A percentile compares a stretch with the other conserved stretches of the same genome.
Conservation (phyloP, 257 asterid species). For the Lithospermum erythrorhizon region DNA sequence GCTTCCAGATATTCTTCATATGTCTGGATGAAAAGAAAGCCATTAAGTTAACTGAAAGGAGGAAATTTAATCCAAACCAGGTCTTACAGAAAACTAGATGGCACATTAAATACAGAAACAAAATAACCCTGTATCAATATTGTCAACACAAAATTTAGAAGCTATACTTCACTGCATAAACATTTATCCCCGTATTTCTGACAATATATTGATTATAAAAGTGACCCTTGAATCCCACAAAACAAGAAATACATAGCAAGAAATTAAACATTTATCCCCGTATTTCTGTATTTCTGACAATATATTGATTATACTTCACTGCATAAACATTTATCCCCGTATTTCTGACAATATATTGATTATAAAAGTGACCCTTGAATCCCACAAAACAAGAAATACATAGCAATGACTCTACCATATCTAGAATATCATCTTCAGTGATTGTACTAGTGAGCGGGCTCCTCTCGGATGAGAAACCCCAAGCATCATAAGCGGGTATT, state of each 20-base stretch:
- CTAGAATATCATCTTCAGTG: constrained; percentile 84
- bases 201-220: background rate
- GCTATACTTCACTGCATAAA: background rate
- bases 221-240: background rate
- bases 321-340: background rate
- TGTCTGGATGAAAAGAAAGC: constrained; percentile 44
- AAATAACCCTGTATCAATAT: too few relatives aligned
- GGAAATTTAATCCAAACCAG: background rate
- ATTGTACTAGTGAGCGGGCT: constrained; percentile 37
- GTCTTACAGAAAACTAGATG: too few relatives aligned
- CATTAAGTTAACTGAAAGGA: constrained; percentile 19
- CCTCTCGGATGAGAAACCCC: constrained; percentile 52
- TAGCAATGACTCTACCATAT: constrained; percentile 49
- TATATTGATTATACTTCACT: background rate
- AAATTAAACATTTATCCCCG: too few relatives aligned
- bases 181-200: background rate
- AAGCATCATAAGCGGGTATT: constrained; percentile 27
- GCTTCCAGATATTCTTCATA: constrained; percentile 96
- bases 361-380: background rate
- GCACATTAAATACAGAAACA: too few relatives aligned
- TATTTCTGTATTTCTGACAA: too few relatives aligned
- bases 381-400: background rate
- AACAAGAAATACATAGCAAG: constrained; percentile 16
- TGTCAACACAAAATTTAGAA: too few relatives aligned
- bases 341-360: background rate